These are phyloP conservation scores for Mycosphaerella arachidis DNA, from an alignment of 2,329 filamentous ascomycete genomes.

Conservation along the genomic window DNA sequence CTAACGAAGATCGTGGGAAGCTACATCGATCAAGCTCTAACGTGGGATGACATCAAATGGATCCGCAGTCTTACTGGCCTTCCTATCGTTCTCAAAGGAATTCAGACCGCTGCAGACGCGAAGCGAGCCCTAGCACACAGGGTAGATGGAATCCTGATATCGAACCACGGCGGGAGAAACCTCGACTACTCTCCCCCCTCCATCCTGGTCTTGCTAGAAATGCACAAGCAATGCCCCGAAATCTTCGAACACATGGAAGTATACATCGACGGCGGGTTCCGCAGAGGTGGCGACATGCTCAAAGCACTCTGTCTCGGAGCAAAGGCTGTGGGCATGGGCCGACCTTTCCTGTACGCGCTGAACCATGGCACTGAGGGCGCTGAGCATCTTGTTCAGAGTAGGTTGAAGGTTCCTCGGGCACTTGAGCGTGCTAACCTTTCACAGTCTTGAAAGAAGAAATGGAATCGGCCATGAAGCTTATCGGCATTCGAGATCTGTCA, in stretches of 20 bases:
- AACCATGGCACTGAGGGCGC: conserved; percentile 54
- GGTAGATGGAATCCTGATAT: conserved; percentile 40
- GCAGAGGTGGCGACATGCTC: conserved; percentile 60
- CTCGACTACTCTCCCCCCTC: conserved; percentile 41
- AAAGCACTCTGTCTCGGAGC: conserved; percentile 63
- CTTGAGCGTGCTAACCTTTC: background rate
- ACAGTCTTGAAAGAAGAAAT: conserved; percentile 52
- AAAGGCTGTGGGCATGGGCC: conserved; percentile 56
- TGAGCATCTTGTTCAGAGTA: conserved; percentile 34
- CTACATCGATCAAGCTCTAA: conserved; percentile 53
- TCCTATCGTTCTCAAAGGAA: conserved; percentile 37
- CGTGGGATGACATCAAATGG: conserved; percentile 44
- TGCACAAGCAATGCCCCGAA: conserved; percentile 56
- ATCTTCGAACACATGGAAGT: conserved; percentile 42
- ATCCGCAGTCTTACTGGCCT: conserved; percentile 28
- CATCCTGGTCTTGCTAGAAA: conserved; percentile 56
- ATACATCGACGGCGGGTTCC: conserved; percentile 61
- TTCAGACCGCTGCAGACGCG: conserved; percentile 38
- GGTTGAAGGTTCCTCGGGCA: background rate
- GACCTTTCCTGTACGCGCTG: conserved; percentile 56
- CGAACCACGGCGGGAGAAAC: conserved; percentile 47
- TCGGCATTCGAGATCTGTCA: conserved; percentile 55
- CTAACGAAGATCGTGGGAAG: conserved; percentile 51
- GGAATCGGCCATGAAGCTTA: conserved; percentile 60
- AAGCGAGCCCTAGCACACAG: conserved; percentile 38